phyloP scores from a whole-genome alignment of 352 stramenopile genomes.

The Globisporangium middletonii region DNA sequence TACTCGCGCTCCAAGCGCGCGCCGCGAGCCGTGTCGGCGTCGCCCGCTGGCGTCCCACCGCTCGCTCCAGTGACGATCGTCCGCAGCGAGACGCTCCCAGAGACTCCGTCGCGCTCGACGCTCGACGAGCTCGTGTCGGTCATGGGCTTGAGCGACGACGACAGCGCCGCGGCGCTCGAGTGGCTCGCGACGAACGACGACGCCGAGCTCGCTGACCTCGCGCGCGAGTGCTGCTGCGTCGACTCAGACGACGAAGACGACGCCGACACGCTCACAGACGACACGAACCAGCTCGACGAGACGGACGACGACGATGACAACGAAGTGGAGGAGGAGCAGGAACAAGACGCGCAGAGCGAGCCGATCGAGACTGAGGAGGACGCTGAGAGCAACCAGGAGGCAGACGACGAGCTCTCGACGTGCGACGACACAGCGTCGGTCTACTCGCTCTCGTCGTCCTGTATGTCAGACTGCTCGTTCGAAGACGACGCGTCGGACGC shows the following conservation, averaged over 20 bases:
- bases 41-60: neutral
- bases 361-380: neutral
- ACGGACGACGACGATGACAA: neutral
- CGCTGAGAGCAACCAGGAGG: neutral
- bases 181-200: neutral
- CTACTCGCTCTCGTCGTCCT: conserved; percentile 14
- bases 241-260: conserved; percentile 1
- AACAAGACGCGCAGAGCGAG: neutral
- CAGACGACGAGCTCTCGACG: conserved; percentile 7
- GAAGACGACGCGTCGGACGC: conserved; percentile 9
- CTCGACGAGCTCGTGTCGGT: too few relatives aligned
- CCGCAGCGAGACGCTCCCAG: neutral
- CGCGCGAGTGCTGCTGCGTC: neutral
- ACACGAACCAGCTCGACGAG: neutral
- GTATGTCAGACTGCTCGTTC: conserved; percentile 9
- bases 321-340: neutral
- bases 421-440: conserved; percentile 16
- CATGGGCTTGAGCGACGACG: too few relatives aligned
- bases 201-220: neutral
- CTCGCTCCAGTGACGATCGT: neutral
- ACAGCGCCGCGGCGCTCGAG: neutral
- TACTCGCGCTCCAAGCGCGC: conserved; percentile 9
- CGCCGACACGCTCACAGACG: neutral
- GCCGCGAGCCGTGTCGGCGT: neutral
- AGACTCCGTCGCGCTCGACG: too few relatives aligned